Percentiles rank a stretch among this genome's conserved stretches.
Evolutionary conservation across 2,329 filamentous ascomycete species (phyloP).

Genomic region (Fusarium verrucosum): DNA sequence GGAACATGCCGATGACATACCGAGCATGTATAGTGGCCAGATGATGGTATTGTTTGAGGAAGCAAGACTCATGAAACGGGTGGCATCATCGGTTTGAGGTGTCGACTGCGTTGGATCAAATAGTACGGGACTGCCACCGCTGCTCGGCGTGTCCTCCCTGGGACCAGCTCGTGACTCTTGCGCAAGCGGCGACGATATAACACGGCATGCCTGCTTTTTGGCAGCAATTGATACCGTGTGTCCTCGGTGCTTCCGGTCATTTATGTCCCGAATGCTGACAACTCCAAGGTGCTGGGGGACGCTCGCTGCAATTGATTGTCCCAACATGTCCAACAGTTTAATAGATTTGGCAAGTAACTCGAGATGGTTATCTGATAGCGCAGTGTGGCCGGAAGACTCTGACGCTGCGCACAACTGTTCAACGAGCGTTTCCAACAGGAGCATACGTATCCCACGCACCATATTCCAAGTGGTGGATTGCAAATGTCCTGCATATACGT

Average conservation of each 20-base stretch:
- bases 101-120: constrained; percentile 53
- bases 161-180: constrained; percentile 37
- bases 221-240: constrained; percentile 43
- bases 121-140: constrained; percentile 47
- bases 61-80: constrained; percentile 59
- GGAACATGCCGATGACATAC: constrained; percentile 58
- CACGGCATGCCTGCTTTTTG: constrained; percentile 44
- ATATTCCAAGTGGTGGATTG: constrained; percentile 60
- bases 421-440: constrained; percentile 59
- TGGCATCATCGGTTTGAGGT: constrained; percentile 50
- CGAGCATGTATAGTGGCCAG: constrained; percentile 61
- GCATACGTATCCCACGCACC: constrained; percentile 57
- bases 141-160: constrained; percentile 14
- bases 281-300: constrained; percentile 61
- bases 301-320: constrained; percentile 56
- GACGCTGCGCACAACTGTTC: constrained; percentile 50
- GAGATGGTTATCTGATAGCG: constrained; percentile 46
- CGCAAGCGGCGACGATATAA: constrained; percentile 41
- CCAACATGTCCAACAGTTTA: constrained; percentile 51
- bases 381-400: constrained; percentile 30
- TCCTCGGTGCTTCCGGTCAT: constrained; percentile 31
- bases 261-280: constrained; percentile 53
- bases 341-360: constrained; percentile 51
- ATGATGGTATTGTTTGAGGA: constrained; percentile 60
- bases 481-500: constrained; percentile 57